Percentiles rank a stretch among this genome's conserved stretches.
phyloP scores from a whole-genome alignment of 805 yeast species.

The Yarrowia osloensis region DNA sequence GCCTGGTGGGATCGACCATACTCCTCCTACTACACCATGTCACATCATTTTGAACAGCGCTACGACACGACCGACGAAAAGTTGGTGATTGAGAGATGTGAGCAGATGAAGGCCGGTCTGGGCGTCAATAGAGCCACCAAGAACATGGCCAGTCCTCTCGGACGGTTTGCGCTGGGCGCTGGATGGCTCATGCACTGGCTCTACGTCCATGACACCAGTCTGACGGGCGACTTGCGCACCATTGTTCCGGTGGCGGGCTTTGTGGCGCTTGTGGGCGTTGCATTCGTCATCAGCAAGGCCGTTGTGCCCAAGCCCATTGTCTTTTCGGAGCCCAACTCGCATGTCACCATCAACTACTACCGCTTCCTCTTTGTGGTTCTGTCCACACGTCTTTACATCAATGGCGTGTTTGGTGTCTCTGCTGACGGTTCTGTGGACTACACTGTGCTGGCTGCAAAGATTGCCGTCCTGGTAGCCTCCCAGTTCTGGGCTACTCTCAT shows the following conservation, averaged over 20 bases:
- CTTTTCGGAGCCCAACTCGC: slow-evolving; percentile 22
- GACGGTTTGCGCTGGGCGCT: not conserved
- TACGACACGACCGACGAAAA: slow-evolving; percentile 7
- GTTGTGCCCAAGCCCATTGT: not conserved
- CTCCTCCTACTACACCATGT: not conserved
- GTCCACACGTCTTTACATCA: not conserved
- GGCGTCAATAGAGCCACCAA: slow-evolving; percentile 18
- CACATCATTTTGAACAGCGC: not conserved
- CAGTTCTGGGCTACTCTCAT: slow-evolving; percentile 1
- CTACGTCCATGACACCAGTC: slow-evolving; percentile 4
- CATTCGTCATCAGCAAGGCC: not conserved
- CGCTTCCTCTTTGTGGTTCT: slow-evolving; percentile 1
- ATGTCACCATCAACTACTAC: slow-evolving; percentile 6
- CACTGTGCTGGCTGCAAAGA: not conserved
- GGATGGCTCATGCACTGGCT: slow-evolving; percentile 25
- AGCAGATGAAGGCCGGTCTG: slow-evolving; percentile 15
- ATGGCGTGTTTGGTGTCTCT: not conserved
- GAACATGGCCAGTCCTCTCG: slow-evolving; percentile 20
- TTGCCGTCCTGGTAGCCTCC: not conserved
- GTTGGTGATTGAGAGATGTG: slow-evolving; percentile 3
- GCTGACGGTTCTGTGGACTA: not conserved
- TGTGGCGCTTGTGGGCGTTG: not conserved
- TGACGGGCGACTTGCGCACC: not conserved
- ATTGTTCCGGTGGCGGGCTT: not conserved
- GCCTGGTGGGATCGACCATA: too few species aligned